phyloP scores from a whole-genome alignment of 2,329 filamentous ascomycete genomes.

The Myriosclerotinia duriaeana region DNA sequence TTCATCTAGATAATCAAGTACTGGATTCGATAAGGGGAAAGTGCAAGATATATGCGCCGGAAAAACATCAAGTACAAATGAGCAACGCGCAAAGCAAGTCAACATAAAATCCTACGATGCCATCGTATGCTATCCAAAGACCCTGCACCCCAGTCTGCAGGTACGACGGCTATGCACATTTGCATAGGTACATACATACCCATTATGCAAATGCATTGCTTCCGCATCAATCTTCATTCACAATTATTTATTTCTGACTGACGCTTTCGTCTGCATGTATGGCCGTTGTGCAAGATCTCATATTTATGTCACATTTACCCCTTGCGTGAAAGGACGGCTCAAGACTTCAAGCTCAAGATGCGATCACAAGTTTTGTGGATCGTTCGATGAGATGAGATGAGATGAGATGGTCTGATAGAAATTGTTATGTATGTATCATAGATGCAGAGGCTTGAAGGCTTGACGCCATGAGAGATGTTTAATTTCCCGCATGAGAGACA shows the following conservation, averaged over 20 bases:
- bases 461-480: neutral
- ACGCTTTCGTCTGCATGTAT: neutral
- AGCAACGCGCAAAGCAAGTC: no score
- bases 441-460: neutral
- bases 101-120: neutral
- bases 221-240: constrained; percentile 8
- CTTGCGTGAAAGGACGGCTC: constrained; percentile 11
- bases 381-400: neutral
- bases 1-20: constrained; percentile 10
- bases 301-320: neutral
- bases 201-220: neutral
- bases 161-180: constrained; percentile 16
- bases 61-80: neutral
- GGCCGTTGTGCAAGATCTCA: constrained; percentile 6
- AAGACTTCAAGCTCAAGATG: neutral
- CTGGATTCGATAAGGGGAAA: neutral
- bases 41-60: neutral
- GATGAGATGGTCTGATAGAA: neutral
- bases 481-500: constrained; percentile 1
- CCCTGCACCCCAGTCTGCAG: constrained; percentile 15
- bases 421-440: neutral
- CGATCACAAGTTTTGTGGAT: neutral
- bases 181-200: neutral
- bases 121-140: neutral
- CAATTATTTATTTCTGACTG: neutral